Conservation (phyloP, 495 filamentous ascomycete genomes). For the Penicillium daleae region DNA sequence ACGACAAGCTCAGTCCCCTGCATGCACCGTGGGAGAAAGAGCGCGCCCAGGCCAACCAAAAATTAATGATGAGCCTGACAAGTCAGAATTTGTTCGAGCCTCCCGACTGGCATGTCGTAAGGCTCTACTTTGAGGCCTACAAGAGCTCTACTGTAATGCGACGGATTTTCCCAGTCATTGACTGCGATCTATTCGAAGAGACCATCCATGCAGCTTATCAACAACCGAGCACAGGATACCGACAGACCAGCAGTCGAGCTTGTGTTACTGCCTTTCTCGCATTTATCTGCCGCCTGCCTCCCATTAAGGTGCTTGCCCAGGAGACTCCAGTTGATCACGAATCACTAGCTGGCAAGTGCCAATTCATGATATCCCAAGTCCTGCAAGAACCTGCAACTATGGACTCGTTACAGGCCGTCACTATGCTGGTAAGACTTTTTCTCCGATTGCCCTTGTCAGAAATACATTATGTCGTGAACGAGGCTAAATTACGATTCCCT, state of each 20-base stretch:
- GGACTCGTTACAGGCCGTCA: constrained; percentile 46
- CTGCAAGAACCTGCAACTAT: constrained; percentile 44
- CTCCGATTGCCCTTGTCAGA: background rate
- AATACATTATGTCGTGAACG: background rate
- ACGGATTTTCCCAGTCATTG: constrained; percentile 49
- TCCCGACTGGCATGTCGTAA: constrained; percentile 29
- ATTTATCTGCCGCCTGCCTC: constrained; percentile 37
- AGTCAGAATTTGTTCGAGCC: constrained; percentile 32
- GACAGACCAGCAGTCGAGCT: constrained; percentile 35
- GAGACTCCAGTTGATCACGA: constrained; percentile 39
- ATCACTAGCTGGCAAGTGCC: constrained; percentile 38
- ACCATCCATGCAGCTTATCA: constrained; percentile 49
- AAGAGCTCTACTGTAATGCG: constrained; percentile 35
- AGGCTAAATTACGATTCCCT: background rate
- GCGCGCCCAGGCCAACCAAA: constrained; percentile 29
- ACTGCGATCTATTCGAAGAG: constrained; percentile 42
- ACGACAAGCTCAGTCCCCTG: constrained; percentile 40
- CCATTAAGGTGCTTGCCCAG: constrained; percentile 14
- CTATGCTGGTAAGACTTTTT: constrained; percentile 46
- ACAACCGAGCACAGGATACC: constrained; percentile 15
- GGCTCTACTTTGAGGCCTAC: constrained; percentile 32
- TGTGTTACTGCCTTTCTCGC: constrained; percentile 53
- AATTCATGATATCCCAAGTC: constrained; percentile 44
- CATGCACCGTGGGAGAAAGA: constrained; percentile 43
- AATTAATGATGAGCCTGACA: constrained; percentile 30